Conservation (phyloP, 208 protist genomes). For the Acanthamoeba triangularis region DNA sequence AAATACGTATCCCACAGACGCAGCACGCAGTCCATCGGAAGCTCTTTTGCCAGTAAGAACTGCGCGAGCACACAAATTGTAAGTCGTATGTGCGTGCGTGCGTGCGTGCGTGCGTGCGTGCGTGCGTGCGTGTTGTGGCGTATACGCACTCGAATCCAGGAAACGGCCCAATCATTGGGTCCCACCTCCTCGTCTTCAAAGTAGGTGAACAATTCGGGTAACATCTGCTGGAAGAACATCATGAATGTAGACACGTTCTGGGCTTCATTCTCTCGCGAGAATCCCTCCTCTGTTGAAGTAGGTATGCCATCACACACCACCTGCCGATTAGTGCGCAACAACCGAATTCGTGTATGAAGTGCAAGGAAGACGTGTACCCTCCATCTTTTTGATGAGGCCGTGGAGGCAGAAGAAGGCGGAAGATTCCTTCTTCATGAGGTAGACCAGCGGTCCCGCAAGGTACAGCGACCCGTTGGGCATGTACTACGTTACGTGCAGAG, state of each 20-base stretch:
- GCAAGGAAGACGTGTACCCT: background rate
- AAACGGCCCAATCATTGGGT: constrained; percentile 85
- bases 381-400: constrained; percentile 81
- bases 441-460: constrained; percentile 80
- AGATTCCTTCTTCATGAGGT: constrained; percentile 76
- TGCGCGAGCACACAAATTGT: background rate
- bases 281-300: constrained; percentile 75
- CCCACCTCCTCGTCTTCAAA: constrained; percentile 86
- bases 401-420: constrained; percentile 81
- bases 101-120: background rate
- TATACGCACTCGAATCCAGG: constrained; percentile 78
- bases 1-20: constrained; percentile 85
- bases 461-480: constrained; percentile 74
- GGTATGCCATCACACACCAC: too few species aligned
- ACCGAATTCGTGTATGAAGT: too few species aligned
- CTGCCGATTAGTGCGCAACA: too few species aligned
- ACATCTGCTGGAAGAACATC: constrained; percentile 83
- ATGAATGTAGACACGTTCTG: constrained; percentile 84
- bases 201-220: constrained; percentile 83
- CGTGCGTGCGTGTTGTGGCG: background rate
- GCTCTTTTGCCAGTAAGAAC: constrained; percentile 72
- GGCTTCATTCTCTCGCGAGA: constrained; percentile 74
- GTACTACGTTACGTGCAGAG: constrained; percentile 42
- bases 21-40: constrained; percentile 85
- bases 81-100: background rate